A percentile compares a stretch with the other conserved stretches of the same genome.
Conservation (phyloP, 2,329 filamentous ascomycete species). For the Epichloe uncinata region DNA sequence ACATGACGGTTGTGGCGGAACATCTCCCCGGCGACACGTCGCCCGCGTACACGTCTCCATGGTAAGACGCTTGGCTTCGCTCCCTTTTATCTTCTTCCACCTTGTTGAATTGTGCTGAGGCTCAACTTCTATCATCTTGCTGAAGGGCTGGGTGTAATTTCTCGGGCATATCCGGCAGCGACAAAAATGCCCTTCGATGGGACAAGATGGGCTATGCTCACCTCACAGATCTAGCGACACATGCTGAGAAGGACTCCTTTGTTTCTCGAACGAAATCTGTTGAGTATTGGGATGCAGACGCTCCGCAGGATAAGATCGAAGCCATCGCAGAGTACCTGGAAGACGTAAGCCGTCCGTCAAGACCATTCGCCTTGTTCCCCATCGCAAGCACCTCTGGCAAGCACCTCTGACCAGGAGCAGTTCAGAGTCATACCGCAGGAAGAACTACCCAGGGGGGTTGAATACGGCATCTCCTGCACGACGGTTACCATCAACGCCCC, state of each 20-base stretch:
- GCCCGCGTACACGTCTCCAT: not conserved
- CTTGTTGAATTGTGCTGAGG: too few relatives aligned
- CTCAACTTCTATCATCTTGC: too few relatives aligned
- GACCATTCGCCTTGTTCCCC: not conserved
- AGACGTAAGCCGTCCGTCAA: constrained; percentile 16
- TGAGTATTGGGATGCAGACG: constrained; percentile 28
- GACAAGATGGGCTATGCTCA: constrained; percentile 26
- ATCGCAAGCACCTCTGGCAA: too few relatives aligned
- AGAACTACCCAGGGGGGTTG: constrained; percentile 18
- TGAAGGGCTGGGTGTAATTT: constrained; percentile 30
- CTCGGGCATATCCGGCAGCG: constrained; percentile 28
- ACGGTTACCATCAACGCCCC: constrained; percentile 25
- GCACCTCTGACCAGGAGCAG: constrained; percentile 7
- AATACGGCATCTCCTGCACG: constrained; percentile 23
- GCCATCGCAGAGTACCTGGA: constrained; percentile 27
- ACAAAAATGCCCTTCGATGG: constrained; percentile 28
- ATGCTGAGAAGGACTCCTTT: constrained; percentile 17
- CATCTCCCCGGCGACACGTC: constrained; percentile 25
- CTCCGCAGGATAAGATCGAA: constrained; percentile 26
- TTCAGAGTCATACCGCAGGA: constrained; percentile 16
- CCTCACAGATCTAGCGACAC: constrained; percentile 20
- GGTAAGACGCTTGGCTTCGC: not conserved
- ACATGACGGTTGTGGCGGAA: constrained; percentile 26
- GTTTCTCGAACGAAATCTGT: constrained; percentile 24
- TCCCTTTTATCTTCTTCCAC: too few relatives aligned